phyloP scores from a whole-genome alignment of 345 rosid genomes.

The Salix brachista region DNA sequence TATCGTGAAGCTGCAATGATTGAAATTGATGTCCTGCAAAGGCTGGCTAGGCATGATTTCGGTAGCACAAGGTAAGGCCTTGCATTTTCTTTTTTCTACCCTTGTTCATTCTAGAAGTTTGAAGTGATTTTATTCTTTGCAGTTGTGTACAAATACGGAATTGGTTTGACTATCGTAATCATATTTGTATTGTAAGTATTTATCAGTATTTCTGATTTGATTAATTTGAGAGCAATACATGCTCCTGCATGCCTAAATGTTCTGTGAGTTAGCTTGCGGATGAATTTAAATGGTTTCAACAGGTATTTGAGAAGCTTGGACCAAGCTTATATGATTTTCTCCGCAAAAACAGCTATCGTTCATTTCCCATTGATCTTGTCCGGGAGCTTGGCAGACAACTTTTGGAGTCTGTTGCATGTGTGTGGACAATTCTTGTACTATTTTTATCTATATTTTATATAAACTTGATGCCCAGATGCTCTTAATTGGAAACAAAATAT shows the following conservation, averaged over 20 bases:
- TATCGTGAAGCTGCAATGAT: constrained; percentile 34
- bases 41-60: constrained; percentile 27
- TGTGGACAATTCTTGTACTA: constrained; percentile 50
- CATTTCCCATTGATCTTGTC: constrained; percentile 29
- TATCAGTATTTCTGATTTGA: constrained; percentile 25
- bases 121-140: constrained; percentile 29
- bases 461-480: constrained; percentile 24
- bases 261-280: constrained; percentile 38
- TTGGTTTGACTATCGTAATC: constrained; percentile 38
- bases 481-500: constrained; percentile 8
- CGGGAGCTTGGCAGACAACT: constrained; percentile 33
- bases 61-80: constrained; percentile 22
- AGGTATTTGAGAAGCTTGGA: constrained; percentile 31
- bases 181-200: constrained; percentile 33
- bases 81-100: not conserved
- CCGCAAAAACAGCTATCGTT: constrained; percentile 28
- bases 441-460: constrained; percentile 39
- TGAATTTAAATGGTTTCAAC: constrained; percentile 24
- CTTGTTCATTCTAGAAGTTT: constrained; percentile 23
- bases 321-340: constrained; percentile 31
- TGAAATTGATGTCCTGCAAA: constrained; percentile 29
- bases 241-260: constrained; percentile 30
- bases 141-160: constrained; percentile 36
- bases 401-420: constrained; percentile 34
- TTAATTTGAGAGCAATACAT: constrained; percentile 31